Percentiles rank a stretch among this genome's conserved stretches.
These are phyloP conservation scores for Eucalyptus cloeziana DNA, from an alignment of 345 rosid genomes.

Conservation along the genomic window DNA sequence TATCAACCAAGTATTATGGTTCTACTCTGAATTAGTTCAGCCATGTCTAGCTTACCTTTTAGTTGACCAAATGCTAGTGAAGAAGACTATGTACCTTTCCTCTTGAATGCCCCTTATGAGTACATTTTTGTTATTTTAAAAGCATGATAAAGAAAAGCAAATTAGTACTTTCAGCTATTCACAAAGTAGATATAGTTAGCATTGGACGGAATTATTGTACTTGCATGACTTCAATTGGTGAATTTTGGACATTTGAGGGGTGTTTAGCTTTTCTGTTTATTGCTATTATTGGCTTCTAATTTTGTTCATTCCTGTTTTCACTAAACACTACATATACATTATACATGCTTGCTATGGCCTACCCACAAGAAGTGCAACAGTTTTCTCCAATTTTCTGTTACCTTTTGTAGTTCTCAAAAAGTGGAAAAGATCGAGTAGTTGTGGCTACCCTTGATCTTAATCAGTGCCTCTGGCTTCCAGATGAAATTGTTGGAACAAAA, in stretches of 20 bases:
- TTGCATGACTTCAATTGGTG: neutral
- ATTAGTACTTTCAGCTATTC: neutral
- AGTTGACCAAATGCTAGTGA: neutral
- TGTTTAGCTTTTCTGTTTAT: neutral
- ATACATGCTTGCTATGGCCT: neutral
- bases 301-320: neutral
- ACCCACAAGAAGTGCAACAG: neutral
- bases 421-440: conserved; percentile 72
- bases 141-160: neutral
- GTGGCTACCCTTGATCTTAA: conserved; percentile 89
- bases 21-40: neutral
- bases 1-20: neutral
- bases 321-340: neutral
- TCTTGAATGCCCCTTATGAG: neutral
- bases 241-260: neutral
- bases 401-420: conserved; percentile 37
- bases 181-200: neutral
- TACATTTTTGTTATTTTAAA: neutral
- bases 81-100: neutral
- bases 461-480: conserved; percentile 73
- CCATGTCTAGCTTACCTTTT: neutral
- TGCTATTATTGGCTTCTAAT: neutral
- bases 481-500: conserved; percentile 74
- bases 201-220: neutral
- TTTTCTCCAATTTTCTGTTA: neutral